Percentiles rank a stretch among this genome's conserved stretches.
phyloP scores from a whole-genome alignment of 257 asterid species.

The Scutellaria minor region DNA sequence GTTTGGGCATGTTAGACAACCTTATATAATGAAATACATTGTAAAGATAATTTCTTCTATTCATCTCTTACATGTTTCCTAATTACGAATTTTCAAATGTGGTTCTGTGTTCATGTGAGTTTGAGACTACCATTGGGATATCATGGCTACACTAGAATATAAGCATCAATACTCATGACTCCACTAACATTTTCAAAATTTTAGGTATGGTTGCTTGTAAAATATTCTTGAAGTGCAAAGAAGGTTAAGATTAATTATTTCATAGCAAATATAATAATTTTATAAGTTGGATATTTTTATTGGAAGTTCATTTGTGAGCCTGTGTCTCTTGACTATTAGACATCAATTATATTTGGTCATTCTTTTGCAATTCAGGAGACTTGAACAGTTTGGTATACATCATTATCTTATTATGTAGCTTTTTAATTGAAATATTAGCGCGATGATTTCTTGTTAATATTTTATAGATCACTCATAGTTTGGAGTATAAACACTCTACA shows the following conservation, averaged over 20 bases:
- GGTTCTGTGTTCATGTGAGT: background rate
- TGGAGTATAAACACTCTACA: no score
- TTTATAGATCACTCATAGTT: no score
- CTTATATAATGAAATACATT: background rate
- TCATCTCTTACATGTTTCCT: background rate
- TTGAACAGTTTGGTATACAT: no score
- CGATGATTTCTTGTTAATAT: no score
- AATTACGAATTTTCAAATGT: background rate
- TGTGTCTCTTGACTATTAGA: no score
- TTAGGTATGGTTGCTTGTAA: background rate
- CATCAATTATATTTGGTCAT: no score
- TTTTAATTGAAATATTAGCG: no score
- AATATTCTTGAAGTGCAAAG: background rate
- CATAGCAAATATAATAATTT: background rate
- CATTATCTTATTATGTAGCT: no score
- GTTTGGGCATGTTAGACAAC: background rate
- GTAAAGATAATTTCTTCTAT: background rate
- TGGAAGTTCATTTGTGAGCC: background rate
- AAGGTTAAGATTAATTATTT: background rate
- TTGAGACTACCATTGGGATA: background rate
- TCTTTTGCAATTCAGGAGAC: no score
- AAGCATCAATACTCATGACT: background rate
- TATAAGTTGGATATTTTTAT: background rate
- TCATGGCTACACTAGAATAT: background rate
- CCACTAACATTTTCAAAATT: background rate